Evolutionary conservation across 208 protist genomes (phyloP).

Genomic region (Borovskyia barvae): DNA sequence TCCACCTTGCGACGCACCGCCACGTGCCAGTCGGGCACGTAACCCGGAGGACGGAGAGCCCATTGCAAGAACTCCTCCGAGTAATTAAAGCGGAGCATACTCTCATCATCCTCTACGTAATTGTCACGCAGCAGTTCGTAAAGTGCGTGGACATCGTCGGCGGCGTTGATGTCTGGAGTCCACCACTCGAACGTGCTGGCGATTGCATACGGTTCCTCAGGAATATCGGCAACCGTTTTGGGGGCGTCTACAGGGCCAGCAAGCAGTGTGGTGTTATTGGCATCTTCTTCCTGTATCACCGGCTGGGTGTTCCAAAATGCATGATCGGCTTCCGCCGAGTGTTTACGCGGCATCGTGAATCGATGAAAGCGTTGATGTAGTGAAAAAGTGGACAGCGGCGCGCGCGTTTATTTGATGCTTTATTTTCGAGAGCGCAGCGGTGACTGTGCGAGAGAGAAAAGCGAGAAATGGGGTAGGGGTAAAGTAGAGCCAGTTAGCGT

Average conservation of each 20-base stretch:
- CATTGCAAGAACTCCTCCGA: slow-evolving; percentile 97
- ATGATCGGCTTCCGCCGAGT: slow-evolving; percentile 23
- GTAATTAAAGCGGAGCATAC: slow-evolving; percentile 99
- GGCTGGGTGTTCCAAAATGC: slow-evolving; percentile 88
- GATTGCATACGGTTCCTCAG: slow-evolving; percentile 87
- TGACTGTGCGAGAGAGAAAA: too few species aligned
- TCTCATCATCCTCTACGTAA: slow-evolving; percentile 99
- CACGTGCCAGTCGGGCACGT: slow-evolving; percentile 95
- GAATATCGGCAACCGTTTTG: slow-evolving; percentile 87
- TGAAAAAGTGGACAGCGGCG: neutral
- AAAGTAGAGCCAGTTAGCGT: too few species aligned
- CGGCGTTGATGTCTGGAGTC: slow-evolving; percentile 82
- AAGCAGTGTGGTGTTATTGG: slow-evolving; percentile 19
- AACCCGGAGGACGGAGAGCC: slow-evolving; percentile 97
- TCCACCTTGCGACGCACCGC: slow-evolving; percentile 92
- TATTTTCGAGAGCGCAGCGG: too few species aligned
- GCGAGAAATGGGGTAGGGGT: too few species aligned
- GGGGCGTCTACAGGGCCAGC: slow-evolving; percentile 60
- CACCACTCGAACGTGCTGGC: slow-evolving; percentile 95
- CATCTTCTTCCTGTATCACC: slow-evolving; percentile 52
- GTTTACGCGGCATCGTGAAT: slow-evolving; percentile 13
- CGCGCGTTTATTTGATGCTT: too few species aligned
- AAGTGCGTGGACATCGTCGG: slow-evolving; percentile 71
- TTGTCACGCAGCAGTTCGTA: slow-evolving; percentile 97
- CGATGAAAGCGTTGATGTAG: too few species aligned